Evolutionary conservation across 495 filamentous ascomycete species (phyloP), one percentile per base, ranked within the genome.

Genomic region (Daldinia decipiens): DNA sequence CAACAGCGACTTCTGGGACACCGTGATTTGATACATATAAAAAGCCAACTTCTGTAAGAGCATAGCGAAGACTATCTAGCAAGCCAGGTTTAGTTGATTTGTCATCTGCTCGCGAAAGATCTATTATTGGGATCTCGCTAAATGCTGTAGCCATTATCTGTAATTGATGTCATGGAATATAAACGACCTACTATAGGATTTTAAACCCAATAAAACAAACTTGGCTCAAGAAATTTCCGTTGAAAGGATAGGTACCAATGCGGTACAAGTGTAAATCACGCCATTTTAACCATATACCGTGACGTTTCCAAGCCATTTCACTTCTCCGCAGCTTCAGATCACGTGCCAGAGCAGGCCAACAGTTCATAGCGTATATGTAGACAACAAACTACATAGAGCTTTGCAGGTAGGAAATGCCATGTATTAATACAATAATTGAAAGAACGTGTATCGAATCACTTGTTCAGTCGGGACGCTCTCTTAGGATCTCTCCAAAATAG

Each of bases 11-110:
- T 27, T 60, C 31, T 5, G 81, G 72, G 15, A 87, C 82, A 13
- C 77, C 79, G 68, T 87, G 85, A 60, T 87, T 84, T 1, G 73
- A 72, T 31, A 88, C 70, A 66, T 87, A 87, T 8, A 88, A 76
- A 58, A 88, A 87, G 1, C 86, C 85, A 57, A 85, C 78, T 50
- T 80, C 63, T 43, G 79, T 83, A 51, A 87, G 70, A 26, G 83
- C 85, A 38, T 79, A 73, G 50, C 78, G 82, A 39, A 87, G 82
- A 26, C 79, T 72, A 11, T 32, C 5, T 27, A 87, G 76, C 15
- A 86, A 70, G 0, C 56, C 26, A 0, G 73, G 51, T 1, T 68
- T 76, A 0, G 70, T 65, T 0, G 67, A 58, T 3, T 76, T 56
- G 6, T 73, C 63, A 21, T 74, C 63, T 45, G 77, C 77, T 29